These are phyloP conservation scores for Peronospora tabacina DNA, from an alignment of 352 stramenopile species.

Conservation along the genomic window DNA sequence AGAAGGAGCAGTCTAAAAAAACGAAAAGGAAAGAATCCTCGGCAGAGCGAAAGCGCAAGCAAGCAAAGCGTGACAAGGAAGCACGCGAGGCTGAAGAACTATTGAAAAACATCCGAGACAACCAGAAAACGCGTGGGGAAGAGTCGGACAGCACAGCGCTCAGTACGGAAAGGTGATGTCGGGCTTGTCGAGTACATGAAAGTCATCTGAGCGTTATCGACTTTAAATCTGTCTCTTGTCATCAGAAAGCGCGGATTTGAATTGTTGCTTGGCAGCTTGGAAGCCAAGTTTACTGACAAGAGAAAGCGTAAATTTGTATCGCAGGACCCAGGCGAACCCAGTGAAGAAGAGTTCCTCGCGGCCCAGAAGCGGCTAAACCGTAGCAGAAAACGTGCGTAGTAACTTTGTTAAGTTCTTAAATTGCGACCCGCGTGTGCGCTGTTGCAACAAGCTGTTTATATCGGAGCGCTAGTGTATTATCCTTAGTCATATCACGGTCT, in stretches of 20 bases:
- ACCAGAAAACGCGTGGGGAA: slow-evolving; percentile 34
- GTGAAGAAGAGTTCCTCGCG: slow-evolving; percentile 58
- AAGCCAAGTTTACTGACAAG: slow-evolving; percentile 55
- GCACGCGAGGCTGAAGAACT: slow-evolving; percentile 53
- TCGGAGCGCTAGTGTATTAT: too few relatives aligned
- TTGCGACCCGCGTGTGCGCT: neutral
- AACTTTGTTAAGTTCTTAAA: neutral
- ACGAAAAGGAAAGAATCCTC: slow-evolving; percentile 31
- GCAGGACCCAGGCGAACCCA: slow-evolving; percentile 25
- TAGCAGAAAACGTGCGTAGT: slow-evolving; percentile 25
- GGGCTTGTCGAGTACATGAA: neutral
- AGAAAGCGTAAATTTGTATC: slow-evolving; percentile 24
- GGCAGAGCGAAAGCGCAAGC: slow-evolving; percentile 34
- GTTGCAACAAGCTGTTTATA: too few relatives aligned
- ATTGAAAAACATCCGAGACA: slow-evolving; percentile 50
- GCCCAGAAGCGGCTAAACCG: slow-evolving; percentile 44
- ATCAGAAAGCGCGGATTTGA: slow-evolving; percentile 48
- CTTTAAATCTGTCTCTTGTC: slow-evolving; percentile 6
- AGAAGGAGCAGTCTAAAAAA: slow-evolving; percentile 34
- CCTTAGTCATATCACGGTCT: too few relatives aligned
- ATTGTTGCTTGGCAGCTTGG: slow-evolving; percentile 49
- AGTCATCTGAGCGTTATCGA: slow-evolving; percentile 1
- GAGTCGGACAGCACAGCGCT: slow-evolving; percentile 29
- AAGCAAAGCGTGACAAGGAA: slow-evolving; percentile 53
- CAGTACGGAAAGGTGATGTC: slow-evolving; percentile 33